Evolutionary conservation across 2,329 filamentous ascomycete genomes (phyloP), one percentile per base, ranked within the genome.

Genomic region (Claviceps sorghi): DNA sequence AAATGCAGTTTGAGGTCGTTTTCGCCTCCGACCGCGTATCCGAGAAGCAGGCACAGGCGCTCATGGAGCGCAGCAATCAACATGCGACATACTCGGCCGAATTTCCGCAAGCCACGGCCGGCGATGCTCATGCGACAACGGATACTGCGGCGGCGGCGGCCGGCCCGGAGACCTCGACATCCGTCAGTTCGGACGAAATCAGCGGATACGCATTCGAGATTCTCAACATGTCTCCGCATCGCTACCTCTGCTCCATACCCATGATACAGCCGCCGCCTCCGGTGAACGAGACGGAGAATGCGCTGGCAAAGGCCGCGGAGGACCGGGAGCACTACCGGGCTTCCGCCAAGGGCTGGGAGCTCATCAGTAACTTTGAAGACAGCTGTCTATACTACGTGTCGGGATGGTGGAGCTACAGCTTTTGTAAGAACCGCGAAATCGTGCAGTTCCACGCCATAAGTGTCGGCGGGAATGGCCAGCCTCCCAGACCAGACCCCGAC

Each of bases 371-470:
- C 29, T 83, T 96, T 67, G 80, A 93, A 53, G 79, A 90, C 51
- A 85, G 83, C 3, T 96, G 90, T 66, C 78, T 96, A 57, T 95
- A 91, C 71, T 80, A 75, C 57, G 72, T 89, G 58, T 86, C 82
- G 1, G 90, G 90, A 0, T 96, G 90, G 90, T 96, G 90, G 90
- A 93, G 86, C 63, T 96, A 96, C 69, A 86, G 84, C 60, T 95
- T 95, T 67, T 96, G 90, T 73, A 93, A 95, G 69, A 87, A 87
- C 63, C 78, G 83, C 56, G 82, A 91, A 57, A 83, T 96, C 56
- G 85, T 87, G 61, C 90, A 96, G 67, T 96, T 94, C 68, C 90
- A 96, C 65, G 88, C 88, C 45, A 71, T 91, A 54, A 79, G 88
- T 1, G 80, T 81, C 2, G 69, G 69, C 19, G 76, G 80, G 45